These are phyloP conservation scores for Mrakia hoshinonis DNA, from an alignment of 768 basidiomycete genomes.

Conservation along the genomic window DNA sequence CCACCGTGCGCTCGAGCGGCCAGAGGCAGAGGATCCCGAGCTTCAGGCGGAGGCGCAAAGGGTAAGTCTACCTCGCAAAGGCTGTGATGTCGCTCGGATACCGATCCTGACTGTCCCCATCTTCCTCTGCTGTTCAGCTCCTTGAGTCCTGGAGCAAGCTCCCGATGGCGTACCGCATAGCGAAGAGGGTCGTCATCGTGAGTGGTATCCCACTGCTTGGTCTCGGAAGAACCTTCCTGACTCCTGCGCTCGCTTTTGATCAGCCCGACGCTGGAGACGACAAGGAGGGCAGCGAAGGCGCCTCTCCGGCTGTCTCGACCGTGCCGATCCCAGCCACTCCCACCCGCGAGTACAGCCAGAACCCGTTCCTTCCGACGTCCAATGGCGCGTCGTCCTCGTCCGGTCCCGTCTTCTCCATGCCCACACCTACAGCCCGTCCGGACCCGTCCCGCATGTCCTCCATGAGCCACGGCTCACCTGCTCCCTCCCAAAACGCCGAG, in stretches of 20 bases:
- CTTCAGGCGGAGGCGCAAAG: constrained; percentile 56
- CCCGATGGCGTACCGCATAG: constrained; percentile 58
- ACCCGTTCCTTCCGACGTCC: neutral
- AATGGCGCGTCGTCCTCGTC: too few relatives aligned
- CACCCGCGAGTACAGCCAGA: constrained; percentile 35
- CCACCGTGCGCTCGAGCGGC: constrained; percentile 45
- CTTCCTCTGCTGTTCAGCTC: constrained; percentile 47
- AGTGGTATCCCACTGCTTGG: neutral
- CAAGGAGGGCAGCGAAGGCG: neutral
- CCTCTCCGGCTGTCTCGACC: neutral
- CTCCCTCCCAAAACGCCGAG: neutral
- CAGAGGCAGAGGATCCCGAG: constrained; percentile 48
- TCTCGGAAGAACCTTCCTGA: neutral
- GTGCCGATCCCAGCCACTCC: constrained; percentile 26
- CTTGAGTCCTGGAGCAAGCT: constrained; percentile 63
- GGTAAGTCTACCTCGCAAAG: constrained; percentile 42
- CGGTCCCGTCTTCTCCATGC: too few relatives aligned
- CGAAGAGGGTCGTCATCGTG: constrained; percentile 41
- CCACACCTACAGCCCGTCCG: too few relatives aligned
- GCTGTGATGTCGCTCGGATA: too few relatives aligned
- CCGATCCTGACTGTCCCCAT: too few relatives aligned
- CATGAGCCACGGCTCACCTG: neutral
- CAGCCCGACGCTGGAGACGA: constrained; percentile 22
- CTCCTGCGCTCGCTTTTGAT: neutral
- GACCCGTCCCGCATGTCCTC: too few relatives aligned